Percentiles rank a stretch among this genome's conserved stretches.
These are phyloP conservation scores for Daldinia sp. DNA, from an alignment of 2,329 filamentous ascomycete genomes.

Conservation along the genomic window DNA sequence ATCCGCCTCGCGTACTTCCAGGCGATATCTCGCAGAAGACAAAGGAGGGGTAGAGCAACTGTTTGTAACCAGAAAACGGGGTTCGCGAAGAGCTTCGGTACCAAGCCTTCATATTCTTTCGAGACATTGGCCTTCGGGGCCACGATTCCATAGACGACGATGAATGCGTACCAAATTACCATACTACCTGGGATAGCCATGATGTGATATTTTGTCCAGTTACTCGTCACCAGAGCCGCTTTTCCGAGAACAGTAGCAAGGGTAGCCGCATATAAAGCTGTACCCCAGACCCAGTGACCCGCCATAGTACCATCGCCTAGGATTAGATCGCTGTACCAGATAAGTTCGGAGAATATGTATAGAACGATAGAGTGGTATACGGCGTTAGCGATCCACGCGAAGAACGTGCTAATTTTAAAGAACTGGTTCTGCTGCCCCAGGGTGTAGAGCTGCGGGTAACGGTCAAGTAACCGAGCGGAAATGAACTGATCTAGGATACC, in stretches of 20 bases:
- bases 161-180: conserved; percentile 88
- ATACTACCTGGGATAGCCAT: conserved; percentile 95
- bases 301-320: conserved; percentile 81
- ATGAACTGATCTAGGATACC: conserved; percentile 99
- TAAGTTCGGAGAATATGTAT: conserved; percentile 83
- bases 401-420: conserved; percentile 92
- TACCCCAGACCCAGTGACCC: conserved; percentile 98
- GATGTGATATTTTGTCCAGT: conserved; percentile 99
- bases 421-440: conserved; percentile 93
- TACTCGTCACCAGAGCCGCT: conserved; percentile 91
- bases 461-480: conserved; percentile 88
- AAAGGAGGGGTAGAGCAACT: conserved; percentile 80
- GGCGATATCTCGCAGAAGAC: conserved; percentile 85
- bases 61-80: conserved; percentile 92
- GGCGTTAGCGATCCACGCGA: conserved; percentile 90
- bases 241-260: conserved; percentile 93
- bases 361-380: conserved; percentile 95
- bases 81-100: conserved; percentile 80
- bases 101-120: conserved; percentile 82
- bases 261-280: conserved; percentile 92
- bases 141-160: conserved; percentile 85
- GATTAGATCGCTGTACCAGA: conserved; percentile 83
- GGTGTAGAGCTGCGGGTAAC: conserved; percentile 94
- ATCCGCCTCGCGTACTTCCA: conserved; percentile 99
- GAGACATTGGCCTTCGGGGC: conserved; percentile 85